These are phyloP conservation scores for Aegilops speltoides DNA, from an alignment of 176 grass and related monocot species.

Conservation along the genomic window DNA sequence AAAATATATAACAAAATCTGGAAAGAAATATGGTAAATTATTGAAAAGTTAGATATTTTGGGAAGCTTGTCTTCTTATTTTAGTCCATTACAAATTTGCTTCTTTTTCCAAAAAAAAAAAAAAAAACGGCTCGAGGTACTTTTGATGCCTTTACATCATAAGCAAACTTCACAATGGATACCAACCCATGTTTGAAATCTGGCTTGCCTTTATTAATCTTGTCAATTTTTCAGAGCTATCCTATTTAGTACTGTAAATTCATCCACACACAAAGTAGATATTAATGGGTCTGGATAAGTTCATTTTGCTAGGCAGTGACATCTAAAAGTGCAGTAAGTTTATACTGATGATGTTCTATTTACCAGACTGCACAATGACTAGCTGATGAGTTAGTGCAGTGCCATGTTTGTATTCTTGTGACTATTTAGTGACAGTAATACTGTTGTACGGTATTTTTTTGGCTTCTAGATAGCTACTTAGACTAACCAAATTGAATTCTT, in stretches of 20 bases:
- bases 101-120: too few species aligned
- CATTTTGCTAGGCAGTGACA: too few species aligned
- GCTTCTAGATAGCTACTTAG: conserved; percentile 7
- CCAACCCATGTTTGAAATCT: not conserved
- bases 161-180: not conserved
- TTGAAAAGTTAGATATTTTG: not conserved
- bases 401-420: not conserved
- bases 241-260: too few species aligned
- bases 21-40: not conserved
- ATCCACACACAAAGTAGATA: too few species aligned
- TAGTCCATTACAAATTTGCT: not conserved
- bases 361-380: not conserved
- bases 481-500: not conserved
- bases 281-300: too few species aligned
- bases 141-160: not conserved
- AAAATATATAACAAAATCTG: not conserved
- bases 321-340: not conserved
- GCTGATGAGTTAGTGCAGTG: not conserved
- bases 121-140: not conserved
- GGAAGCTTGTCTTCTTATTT: not conserved
- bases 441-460: not conserved
- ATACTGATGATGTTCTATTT: not conserved
- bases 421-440: not conserved
- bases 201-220: too few species aligned
- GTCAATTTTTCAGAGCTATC: too few species aligned